Base-by-base conservation (phyloP, 2,329 filamentous ascomycete genomes). In the Hypoxylon sp. region DNA sequence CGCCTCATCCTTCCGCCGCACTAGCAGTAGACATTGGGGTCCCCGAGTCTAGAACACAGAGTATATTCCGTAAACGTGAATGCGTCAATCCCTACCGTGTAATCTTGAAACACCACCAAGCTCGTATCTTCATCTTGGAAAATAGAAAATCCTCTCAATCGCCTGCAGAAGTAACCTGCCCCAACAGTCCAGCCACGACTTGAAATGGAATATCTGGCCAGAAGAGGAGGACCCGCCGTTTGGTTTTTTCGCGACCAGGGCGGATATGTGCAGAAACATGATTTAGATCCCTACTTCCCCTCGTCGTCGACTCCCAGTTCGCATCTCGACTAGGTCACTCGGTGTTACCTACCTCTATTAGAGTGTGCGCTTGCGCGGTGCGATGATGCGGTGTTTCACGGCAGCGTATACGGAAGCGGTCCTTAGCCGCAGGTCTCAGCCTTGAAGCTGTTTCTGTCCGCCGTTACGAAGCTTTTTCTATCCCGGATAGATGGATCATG, bases 1-100 rank as follows among this genome's bases (percentile, higher is more conserved):
- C 58, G 68, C 68, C 65, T 65, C 64, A 57, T 63, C 68, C 65
- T 65, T 62, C 57, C 50, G 54, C 19, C 37, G 24, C 22, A 24
- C 33, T 56, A 35, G 35, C 51, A 46, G 61, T 51, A 42, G 50
- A 60, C 26, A 48, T 42, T 14, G 42, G 24, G 47, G 47, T 33
- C 26, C n/a, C 1, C 3, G 37, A 44, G 51, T 65, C 56, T 59
- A 50, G 60, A 62, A 56, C 48, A 11, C 50, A 55, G 35, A 44
- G 37, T 26, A 10, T 26, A 11, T 42, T 59, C 24, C 24, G 33
- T 8, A 46, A 29, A 56, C 35, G 46, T 14, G 42, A 58, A 47
- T 47, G 37, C 42, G 26, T 26, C 14, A 47, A 51, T 56, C 51
- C 48, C 26, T 55, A 11, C 24, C 29, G 37, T 22, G n/a, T 60